These are phyloP conservation scores for Cryphonectria japonica DNA, from an alignment of 2,329 filamentous ascomycete species.

Conservation along the genomic window DNA sequence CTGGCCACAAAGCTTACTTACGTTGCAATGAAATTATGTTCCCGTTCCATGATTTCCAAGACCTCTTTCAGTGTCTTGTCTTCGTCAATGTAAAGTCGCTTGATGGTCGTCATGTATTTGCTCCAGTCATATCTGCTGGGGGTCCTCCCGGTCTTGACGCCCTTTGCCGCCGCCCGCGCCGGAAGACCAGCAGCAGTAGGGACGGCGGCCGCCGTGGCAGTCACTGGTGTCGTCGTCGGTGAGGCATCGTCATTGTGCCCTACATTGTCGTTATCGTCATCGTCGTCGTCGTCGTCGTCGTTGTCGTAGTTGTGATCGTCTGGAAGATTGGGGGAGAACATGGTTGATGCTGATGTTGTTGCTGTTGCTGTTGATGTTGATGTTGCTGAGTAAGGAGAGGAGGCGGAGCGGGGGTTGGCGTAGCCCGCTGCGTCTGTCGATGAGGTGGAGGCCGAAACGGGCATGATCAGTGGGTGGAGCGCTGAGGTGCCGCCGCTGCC, in stretches of 20 bases:
- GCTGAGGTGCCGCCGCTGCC: neutral
- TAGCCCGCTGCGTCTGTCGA: neutral
- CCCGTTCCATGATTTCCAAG: constrained; percentile 30
- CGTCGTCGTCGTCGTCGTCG: neutral
- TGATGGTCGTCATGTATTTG: constrained; percentile 29
- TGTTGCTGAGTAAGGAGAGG: constrained; percentile 13
- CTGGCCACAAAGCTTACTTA: constrained; percentile 18
- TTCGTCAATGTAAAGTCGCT: constrained; percentile 32
- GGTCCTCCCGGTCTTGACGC: constrained; percentile 25
- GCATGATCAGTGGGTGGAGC: neutral
- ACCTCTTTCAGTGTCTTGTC: constrained; percentile 32
- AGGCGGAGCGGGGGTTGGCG: constrained; percentile 1
- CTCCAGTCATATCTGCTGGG: constrained; percentile 31
- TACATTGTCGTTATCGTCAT: neutral
- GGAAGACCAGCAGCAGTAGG: neutral
- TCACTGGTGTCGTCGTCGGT: too few species aligned
- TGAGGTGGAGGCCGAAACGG: neutral
- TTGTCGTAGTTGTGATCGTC: neutral
- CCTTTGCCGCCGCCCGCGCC: neutral
- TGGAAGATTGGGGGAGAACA: neutral
- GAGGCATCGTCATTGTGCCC: neutral
- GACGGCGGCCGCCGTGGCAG: too few species aligned
- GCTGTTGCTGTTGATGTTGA: neutral
- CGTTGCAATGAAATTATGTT: constrained; percentile 32
- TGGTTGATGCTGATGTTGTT: neutral